phyloP scores from a whole-genome alignment of 257 asterid species.

The Forsythia viridissima region DNA sequence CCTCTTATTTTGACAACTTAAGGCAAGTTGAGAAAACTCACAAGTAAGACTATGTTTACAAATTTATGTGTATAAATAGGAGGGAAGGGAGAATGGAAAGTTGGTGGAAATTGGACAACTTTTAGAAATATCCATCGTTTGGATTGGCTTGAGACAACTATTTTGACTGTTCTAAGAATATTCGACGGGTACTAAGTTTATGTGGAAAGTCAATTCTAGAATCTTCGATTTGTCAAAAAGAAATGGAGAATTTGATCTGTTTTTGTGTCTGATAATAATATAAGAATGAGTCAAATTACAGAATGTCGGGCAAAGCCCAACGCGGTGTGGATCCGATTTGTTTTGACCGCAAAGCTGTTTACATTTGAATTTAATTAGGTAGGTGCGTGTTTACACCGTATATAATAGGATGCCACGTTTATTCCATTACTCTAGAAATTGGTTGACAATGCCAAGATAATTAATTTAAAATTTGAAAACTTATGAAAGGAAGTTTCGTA shows the following conservation, averaged over 20 bases:
- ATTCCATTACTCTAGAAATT: background rate
- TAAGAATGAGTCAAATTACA: background rate
- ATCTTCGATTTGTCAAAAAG: background rate
- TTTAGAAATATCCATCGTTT: background rate
- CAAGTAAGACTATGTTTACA: background rate
- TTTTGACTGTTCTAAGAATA: background rate
- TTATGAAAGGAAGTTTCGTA: too few species aligned
- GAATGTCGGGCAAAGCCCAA: background rate
- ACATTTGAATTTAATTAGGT: background rate
- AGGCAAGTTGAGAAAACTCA: too few species aligned
- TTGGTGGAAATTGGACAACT: constrained; percentile 12
- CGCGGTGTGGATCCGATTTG: background rate
- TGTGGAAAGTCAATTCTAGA: background rate
- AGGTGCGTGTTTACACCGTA: too few species aligned
- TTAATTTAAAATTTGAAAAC: too few species aligned
- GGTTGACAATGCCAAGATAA: too few species aligned
- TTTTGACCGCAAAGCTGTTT: too few species aligned
- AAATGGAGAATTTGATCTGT: background rate
- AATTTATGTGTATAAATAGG: background rate
- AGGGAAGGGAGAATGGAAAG: background rate
- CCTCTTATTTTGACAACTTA: too few species aligned
- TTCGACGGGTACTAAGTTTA: background rate
- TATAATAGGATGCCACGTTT: background rate
- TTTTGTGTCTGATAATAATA: background rate
- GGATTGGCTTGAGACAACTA: background rate